phyloP scores from a whole-genome alignment of 179 eudicot genomes.

The Actinidia arguta region DNA sequence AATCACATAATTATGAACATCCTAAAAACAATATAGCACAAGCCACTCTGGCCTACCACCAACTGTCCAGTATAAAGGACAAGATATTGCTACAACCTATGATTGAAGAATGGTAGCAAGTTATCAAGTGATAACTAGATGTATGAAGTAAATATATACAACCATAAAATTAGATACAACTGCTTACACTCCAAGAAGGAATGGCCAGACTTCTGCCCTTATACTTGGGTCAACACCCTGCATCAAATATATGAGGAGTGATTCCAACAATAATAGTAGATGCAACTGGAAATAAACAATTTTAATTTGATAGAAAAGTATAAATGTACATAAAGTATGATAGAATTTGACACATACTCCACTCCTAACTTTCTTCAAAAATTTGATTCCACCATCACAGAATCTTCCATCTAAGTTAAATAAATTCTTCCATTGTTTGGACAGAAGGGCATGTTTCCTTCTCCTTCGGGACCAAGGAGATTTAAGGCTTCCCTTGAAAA shows the following conservation, averaged over 20 bases:
- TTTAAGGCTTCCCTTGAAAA: conserved; percentile 51
- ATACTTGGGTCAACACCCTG: conserved; percentile 76
- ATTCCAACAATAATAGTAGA: neutral
- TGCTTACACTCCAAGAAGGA: conserved; percentile 80
- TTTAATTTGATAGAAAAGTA: neutral
- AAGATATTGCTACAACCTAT: neutral
- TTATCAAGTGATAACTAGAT: neutral
- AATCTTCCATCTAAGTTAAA: conserved; percentile 61
- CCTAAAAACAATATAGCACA: neutral
- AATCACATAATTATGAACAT: neutral
- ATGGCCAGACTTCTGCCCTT: conserved; percentile 81
- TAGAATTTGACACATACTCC: conserved; percentile 42
- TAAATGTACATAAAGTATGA: neutral
- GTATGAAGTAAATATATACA: neutral
- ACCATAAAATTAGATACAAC: neutral
- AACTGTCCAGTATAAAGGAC: neutral
- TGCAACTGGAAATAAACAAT: neutral
- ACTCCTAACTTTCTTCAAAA: conserved; percentile 68
- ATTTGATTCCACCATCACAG: conserved; percentile 62
- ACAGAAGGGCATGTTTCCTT: conserved; percentile 56
- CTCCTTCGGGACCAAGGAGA: conserved; percentile 70
- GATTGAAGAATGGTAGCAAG: neutral
- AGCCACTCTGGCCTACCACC: neutral
- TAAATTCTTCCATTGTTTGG: conserved; percentile 60
- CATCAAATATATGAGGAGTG: conserved; percentile 17